Evolutionary conservation across 2,329 filamentous ascomycete species (phyloP), one percentile per base, ranked within the genome.

Genomic region (Phialemonium atrogriseum): DNA sequence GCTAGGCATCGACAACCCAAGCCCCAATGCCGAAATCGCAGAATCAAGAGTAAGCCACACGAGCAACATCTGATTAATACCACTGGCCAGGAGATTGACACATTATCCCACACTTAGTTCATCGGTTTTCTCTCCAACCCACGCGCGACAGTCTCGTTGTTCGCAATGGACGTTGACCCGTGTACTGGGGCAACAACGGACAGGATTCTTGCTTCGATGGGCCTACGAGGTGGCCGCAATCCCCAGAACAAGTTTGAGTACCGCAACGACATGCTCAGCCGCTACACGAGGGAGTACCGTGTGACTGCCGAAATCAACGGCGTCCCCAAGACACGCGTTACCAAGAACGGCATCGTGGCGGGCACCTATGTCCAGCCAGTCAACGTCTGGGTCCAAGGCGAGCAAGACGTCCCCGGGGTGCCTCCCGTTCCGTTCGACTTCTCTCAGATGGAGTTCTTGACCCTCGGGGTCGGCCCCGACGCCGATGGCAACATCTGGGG

Each of bases 241-340:
- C 49, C 40, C 17, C 55, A 56, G 39, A 58, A 56, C 42, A 56
- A 54, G 40, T 59, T 55, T 30, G 45, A 57, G 25, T 52, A 52
- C 35, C 51, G 54, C 18, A 52, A 47, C 16, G 49, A 59, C 8
- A 50, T 54, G 11, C 43, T 51, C 5, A 34, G 35, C 10, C 42
- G 47, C 1, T 59, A 59, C 35, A 51, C 54, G 0, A 44, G 55
- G n/a, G 56, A 59, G 35, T 59, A 58, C 34, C 48, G 47, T 15
- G 44, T 51, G 10, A 41, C 49, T 2, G 45, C 53, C 10, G 54
- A 58, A 35, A 48, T 58, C 14, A 39, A 55, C 32, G 52, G 54
- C 10, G 44, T 52, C 4, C 41, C 41, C 7, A 45, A 44, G 26
- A 54, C 48, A 7, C 46, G 48, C 2, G 32, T 37, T 5, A 56